phyloP scores from a whole-genome alignment of 441 rosid genomes.

The Erodium moschatum region DNA sequence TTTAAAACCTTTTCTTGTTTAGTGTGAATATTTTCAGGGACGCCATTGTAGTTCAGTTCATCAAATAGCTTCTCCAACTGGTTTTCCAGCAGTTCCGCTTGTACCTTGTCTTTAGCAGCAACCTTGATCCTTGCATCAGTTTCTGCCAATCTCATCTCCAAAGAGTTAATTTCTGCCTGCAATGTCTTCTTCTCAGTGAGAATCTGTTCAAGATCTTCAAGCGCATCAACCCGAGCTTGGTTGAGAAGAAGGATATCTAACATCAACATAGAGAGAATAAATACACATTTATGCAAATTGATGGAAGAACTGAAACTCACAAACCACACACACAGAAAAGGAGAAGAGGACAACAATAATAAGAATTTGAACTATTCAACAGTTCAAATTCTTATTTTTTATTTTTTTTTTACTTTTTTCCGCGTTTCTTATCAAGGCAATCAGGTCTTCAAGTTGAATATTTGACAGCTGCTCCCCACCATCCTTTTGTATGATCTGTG shows the following conservation, averaged over 20 bases:
- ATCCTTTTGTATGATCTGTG: constrained; percentile 42
- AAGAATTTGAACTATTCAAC: no score
- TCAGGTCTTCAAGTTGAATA: constrained; percentile 55
- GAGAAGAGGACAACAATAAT: no score
- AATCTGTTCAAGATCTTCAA: constrained; percentile 60
- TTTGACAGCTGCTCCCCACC: constrained; percentile 38
- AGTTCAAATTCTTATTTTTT: background rate
- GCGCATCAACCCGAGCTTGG: constrained; percentile 66
- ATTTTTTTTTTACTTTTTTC: constrained; percentile 55
- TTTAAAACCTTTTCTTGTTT: constrained; percentile 23
- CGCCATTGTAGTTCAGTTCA: constrained; percentile 40
- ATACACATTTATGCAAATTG: constrained; percentile 10
- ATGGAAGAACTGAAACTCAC: background rate
- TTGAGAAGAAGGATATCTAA: constrained; percentile 79
- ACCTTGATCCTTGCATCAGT: constrained; percentile 69
- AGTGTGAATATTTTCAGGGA: constrained; percentile 19
- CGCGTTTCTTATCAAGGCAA: constrained; percentile 67
- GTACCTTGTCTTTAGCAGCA: constrained; percentile 69
- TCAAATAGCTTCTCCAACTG: constrained; percentile 59
- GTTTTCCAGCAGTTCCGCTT: constrained; percentile 53
- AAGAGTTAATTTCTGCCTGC: constrained; percentile 56
- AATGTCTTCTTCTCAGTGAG: constrained; percentile 63
- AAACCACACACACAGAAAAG: background rate
- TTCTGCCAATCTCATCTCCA: constrained; percentile 72
- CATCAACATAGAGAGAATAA: constrained; percentile 17